Conservation (phyloP, 768 basidiomycete species). For the Boletus tomentosulus region DNA sequence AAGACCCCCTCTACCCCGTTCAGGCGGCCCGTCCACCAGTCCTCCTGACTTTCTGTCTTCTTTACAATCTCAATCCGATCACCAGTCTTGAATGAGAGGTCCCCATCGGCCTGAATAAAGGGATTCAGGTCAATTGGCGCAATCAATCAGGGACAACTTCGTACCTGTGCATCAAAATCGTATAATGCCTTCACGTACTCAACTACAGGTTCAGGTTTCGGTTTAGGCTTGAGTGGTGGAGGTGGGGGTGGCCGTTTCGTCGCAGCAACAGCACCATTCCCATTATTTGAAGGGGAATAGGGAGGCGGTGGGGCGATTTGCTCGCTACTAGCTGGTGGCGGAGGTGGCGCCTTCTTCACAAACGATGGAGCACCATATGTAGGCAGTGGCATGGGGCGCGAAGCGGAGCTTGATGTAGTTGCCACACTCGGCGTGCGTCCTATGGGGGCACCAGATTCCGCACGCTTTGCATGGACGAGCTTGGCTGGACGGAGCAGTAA, state of each 20-base stretch:
- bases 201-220: constrained; percentile 56
- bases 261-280: constrained; percentile 29
- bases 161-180: constrained; percentile 87
- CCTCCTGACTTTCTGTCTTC: constrained; percentile 75
- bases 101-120: constrained; percentile 72
- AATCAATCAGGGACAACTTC: constrained; percentile 7
- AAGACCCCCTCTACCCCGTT: constrained; percentile 86
- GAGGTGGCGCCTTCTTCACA: constrained; percentile 44
- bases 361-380: constrained; percentile 27
- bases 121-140: neutral
- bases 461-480: constrained; percentile 56
- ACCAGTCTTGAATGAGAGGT: constrained; percentile 84
- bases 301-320: constrained; percentile 44
- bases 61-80: constrained; percentile 90
- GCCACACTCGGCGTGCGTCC: constrained; percentile 27
- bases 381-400: constrained; percentile 25
- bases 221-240: constrained; percentile 86
- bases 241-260: constrained; percentile 86
- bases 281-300: constrained; percentile 19
- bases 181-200: constrained; percentile 91
- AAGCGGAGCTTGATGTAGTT: constrained; percentile 26
- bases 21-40: constrained; percentile 96
- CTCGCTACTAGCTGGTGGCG: constrained; percentile 27
- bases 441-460: constrained; percentile 33
- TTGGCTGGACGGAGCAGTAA: constrained; percentile 45